Base-by-base conservation (phyloP, 1,284 basidiomycete species). In the Melanopsichium pennsylvanicum region DNA sequence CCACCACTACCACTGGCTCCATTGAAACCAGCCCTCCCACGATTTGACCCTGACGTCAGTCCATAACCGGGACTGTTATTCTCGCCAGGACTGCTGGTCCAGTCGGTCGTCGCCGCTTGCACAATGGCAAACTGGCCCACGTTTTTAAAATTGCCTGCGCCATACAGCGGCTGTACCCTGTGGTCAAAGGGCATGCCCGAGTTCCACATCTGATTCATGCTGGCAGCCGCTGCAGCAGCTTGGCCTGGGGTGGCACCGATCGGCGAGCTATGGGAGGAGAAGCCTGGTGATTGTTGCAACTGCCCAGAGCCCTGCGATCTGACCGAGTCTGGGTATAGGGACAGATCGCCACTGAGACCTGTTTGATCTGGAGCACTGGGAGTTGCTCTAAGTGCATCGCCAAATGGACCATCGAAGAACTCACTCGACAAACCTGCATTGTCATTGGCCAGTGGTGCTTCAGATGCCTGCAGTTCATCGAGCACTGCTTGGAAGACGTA, bases 401-500 rank as follows among this genome's bases (percentile, higher is more conserved):
- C 57, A 18, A 68, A 68, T 0, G 64, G 50, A 6, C 64, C 64
- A n/a, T 68, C 64, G 40, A 68, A 68, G 26, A 68, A 68, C 37
- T 62, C 58, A 29, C 39, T 42, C 15, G 64, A 35, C 15, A 68
- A 37, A 5, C 36, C n/a, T n/a, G n/a, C 46, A 9, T 31, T 35
- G 5, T 34, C 19, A 13, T 21, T 15, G 10, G 37, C 47, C 2
- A 48, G 42, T 26, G 26, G 34, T 7, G 41, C 36, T 12, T 57
- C 49, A 21, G 61, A 51, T 5, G 55, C 55, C 21, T 57, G 54
- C 37, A 68, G 18, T 4, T 61, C 58, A 21, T 54, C 58, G 22
- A 68, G 37, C 26, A 62, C 58, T 22, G 57, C 58, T 16, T 62
- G 49, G 21, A 62, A 61, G 22, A 52, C 54, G 49, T 54, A 54